phyloP scores from a whole-genome alignment of 345 rosid genomes.

The Eucalyptus curtisii region DNA sequence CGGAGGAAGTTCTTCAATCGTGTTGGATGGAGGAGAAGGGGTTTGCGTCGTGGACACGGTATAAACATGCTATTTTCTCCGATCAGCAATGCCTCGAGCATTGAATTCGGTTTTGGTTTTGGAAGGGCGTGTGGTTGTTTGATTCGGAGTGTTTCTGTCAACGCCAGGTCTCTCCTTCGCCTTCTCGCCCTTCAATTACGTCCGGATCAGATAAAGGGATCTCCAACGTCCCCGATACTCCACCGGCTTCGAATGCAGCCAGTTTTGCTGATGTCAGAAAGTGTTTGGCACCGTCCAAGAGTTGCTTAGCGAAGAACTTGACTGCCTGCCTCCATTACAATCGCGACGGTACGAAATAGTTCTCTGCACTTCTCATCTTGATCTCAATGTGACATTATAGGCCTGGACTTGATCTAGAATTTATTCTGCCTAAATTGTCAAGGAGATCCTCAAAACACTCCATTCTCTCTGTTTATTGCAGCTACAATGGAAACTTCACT shows the following conservation, averaged over 20 bases:
- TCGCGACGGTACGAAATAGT: neutral
- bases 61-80: neutral
- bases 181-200: neutral
- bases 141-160: neutral
- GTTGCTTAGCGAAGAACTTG: neutral
- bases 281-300: neutral
- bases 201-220: neutral
- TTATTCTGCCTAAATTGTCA: neutral
- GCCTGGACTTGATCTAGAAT: neutral
- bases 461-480: neutral
- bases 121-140: neutral
- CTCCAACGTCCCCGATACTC: neutral
- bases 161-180: neutral
- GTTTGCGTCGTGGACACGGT: neutral
- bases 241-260: neutral
- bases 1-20: neutral
- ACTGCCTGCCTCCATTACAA: neutral
- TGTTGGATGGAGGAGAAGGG: neutral
- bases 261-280: neutral
- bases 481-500: neutral
- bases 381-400: neutral
- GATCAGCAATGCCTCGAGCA: neutral
- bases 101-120: neutral
- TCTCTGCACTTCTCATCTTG: neutral
- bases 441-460: too few relatives aligned